Conservation (phyloP, 2,329 filamentous ascomycete species). For the Fusarium chuoi region DNA sequence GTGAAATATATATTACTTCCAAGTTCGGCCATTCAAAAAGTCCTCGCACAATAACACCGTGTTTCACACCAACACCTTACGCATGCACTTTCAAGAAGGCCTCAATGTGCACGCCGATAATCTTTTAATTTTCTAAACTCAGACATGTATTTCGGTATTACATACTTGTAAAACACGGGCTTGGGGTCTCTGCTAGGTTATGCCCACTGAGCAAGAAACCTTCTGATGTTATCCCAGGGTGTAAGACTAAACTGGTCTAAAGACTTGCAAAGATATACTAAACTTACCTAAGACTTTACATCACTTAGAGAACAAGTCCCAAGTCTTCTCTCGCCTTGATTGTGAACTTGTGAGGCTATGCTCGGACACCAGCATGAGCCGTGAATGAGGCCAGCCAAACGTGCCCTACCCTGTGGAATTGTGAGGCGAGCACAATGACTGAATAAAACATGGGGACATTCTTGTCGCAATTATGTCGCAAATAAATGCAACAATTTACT, state of each 20-base stretch:
- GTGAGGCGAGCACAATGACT: background rate
- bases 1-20: too few relatives aligned
- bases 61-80: background rate
- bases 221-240: too few relatives aligned
- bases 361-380: background rate
- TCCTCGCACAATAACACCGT: background rate
- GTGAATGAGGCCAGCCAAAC: conserved; percentile 2
- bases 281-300: background rate
- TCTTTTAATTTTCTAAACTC: too few relatives aligned
- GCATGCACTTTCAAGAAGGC: background rate
- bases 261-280: background rate
- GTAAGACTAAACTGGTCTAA: background rate
- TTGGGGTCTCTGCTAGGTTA: background rate
- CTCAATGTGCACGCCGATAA: background rate
- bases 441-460: background rate
- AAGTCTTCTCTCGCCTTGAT: background rate
- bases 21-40: background rate
- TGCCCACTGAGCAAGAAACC: background rate
- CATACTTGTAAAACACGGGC: background rate
- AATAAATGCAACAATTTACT: background rate
- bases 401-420: conserved; percentile 2
- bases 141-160: background rate
- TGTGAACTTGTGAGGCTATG: background rate
- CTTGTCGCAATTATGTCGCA: background rate
- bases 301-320: background rate